A percentile compares a stretch with the other conserved stretches of the same genome.
Conservation (phyloP, 257 asterid species). For the Solanum peruvianum region DNA sequence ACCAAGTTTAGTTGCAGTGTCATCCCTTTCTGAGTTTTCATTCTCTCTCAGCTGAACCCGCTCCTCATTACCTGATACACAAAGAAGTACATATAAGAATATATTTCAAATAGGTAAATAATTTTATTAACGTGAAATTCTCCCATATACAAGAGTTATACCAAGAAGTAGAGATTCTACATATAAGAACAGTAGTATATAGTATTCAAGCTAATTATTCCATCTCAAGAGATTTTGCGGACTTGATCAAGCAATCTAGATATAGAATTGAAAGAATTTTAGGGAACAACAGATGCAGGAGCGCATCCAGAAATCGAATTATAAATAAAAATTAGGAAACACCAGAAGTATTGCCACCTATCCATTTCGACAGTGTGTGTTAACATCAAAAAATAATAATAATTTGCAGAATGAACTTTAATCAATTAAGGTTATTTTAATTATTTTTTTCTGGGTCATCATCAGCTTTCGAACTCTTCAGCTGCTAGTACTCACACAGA, state of each 20-base stretch:
- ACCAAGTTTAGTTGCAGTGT: conserved; percentile 10
- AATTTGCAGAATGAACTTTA: neutral
- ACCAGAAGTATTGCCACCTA: neutral
- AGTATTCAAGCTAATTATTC: neutral
- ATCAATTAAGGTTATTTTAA: neutral
- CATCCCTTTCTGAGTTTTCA: conserved; percentile 10
- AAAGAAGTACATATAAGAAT: neutral
- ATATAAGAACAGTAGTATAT: neutral
- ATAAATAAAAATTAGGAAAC: neutral
- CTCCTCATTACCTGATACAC: conserved; percentile 23
- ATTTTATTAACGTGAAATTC: neutral
- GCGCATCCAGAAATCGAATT: neutral
- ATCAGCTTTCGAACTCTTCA: neutral
- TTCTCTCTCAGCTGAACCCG: conserved; percentile 6
- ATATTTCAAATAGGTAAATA: neutral
- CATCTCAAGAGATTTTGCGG: neutral
- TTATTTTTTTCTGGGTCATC: neutral
- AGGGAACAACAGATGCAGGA: neutral
- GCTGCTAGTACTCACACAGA: neutral
- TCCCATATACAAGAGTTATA: neutral
- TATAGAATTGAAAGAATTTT: neutral
- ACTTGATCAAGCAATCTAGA: neutral
- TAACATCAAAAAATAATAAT: neutral
- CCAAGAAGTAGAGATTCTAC: neutral
- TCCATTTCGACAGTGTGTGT: neutral